phyloP scores from a whole-genome alignment of 352 stramenopile genomes.

The Plasmopara viticola region DNA sequence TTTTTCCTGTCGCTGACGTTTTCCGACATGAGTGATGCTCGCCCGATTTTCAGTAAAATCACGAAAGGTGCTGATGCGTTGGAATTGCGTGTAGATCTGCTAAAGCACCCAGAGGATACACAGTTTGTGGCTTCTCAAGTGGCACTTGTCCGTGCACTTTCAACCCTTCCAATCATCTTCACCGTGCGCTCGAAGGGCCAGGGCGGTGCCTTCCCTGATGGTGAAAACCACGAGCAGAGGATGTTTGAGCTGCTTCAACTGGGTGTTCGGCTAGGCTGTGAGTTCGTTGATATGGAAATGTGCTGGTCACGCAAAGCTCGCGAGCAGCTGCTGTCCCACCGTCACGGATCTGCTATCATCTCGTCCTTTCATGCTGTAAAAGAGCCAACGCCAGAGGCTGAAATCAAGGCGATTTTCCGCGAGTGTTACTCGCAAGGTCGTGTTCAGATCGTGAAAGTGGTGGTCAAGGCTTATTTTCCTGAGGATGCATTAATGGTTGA shows the following conservation, averaged over 20 bases:
- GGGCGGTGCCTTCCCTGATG: slow-evolving; percentile 91
- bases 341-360: slow-evolving; percentile 55
- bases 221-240: slow-evolving; percentile 72
- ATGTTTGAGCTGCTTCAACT: slow-evolving; percentile 86
- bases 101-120: slow-evolving; percentile 49
- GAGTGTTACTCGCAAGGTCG: slow-evolving; percentile 60
- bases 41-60: slow-evolving; percentile 42
- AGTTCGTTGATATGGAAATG: slow-evolving; percentile 96
- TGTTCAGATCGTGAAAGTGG: slow-evolving; percentile 90
- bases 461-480: slow-evolving; percentile 72
- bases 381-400: slow-evolving; percentile 37
- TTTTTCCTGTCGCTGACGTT: slow-evolving; percentile 83
- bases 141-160: slow-evolving; percentile 77
- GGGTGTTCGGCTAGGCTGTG: slow-evolving; percentile 89
- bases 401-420: slow-evolving; percentile 49
- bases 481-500: slow-evolving; percentile 87
- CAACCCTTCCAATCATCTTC: slow-evolving; percentile 93
- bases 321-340: slow-evolving; percentile 34
- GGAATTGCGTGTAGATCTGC: slow-evolving; percentile 94
- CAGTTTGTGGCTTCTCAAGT: slow-evolving; percentile 67
- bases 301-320: slow-evolving; percentile 73
- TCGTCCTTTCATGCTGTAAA: slow-evolving; percentile 75
- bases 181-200: slow-evolving; percentile 93
- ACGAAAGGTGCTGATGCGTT: slow-evolving; percentile 89
- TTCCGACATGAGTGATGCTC: slow-evolving; percentile 44